Base-by-base conservation (phyloP, 306 rosid species). In the Vicia villosa region DNA sequence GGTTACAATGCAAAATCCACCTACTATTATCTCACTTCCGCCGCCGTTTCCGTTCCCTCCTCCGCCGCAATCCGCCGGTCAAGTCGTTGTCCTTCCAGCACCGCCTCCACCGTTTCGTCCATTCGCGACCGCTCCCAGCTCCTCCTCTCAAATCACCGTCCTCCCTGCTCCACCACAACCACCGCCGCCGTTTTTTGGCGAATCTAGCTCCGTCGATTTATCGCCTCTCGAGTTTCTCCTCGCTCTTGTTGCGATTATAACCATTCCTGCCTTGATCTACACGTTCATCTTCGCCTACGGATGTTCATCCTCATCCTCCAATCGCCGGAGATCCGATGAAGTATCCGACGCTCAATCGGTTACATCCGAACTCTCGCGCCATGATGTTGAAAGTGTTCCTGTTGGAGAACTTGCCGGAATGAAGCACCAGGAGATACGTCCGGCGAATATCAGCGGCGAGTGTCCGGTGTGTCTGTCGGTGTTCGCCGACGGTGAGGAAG, bases 181-280 rank as follows among this genome's bases (percentile, higher is more conserved):
- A 9, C 77, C 77, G 13, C 74, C 77, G 13, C 69, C 28, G 1
- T 82, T 76, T 51, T 71, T 84, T 3, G 80, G 32, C 0, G 9
- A 70, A 0, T 86, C 83, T 0, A 82, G 87, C 54, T 68, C 85
- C 69, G 72, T 87, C 3, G 90, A 87, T 83, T 81, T 91, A 47
- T 89, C 96, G 8, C 94, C 97, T n/a, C 84, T 91, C 3, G 86
- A 84, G 50, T 91, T 91, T 84, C 78, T 91, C 69, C 83, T 91
- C 69, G 91, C 87, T 10, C 82, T 91, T 32, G 6, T 91, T 28
- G 93, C 96, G 34, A 66, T 91, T 59, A 83, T 91, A 77, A 77
- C 90, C 54, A 81, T 91, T 83, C 97, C 97, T 0, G 89, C 91
- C 42, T 74, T 91, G 16, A 58, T 82, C 70, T 91, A 82, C 86